Conservation (phyloP, 2,329 filamentous ascomycete species). For the Emericellopsis atlantica region DNA sequence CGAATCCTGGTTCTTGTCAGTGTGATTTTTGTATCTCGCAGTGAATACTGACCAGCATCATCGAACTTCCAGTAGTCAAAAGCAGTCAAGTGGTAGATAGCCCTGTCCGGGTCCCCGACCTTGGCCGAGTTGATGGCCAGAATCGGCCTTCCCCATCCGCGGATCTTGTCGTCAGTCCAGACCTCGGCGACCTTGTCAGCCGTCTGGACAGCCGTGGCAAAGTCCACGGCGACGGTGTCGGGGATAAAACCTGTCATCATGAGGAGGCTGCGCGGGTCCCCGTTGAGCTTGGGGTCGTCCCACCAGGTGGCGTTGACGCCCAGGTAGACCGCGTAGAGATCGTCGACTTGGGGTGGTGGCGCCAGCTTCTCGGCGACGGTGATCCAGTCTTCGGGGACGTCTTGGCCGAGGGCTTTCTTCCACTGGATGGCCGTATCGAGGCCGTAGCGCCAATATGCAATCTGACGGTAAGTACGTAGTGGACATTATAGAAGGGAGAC, state of each 20-base stretch:
- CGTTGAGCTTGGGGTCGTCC: constrained; percentile 18
- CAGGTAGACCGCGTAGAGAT: constrained; percentile 42
- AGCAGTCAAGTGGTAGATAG: constrained; percentile 25
- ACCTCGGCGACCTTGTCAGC: constrained; percentile 22
- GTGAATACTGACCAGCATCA: constrained; percentile 16
- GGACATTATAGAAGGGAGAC: too few species aligned
- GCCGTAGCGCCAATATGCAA: constrained; percentile 51
- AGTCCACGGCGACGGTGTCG: constrained; percentile 21
- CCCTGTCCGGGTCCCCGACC: constrained; percentile 25
- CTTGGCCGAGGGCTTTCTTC: constrained; percentile 32
- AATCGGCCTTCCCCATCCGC: constrained; percentile 32
- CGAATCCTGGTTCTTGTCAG: constrained; percentile 9
- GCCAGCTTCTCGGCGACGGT: constrained; percentile 38
- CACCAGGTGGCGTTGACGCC: constrained; percentile 32
- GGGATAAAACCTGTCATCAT: constrained; percentile 32
- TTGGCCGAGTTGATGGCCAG: constrained; percentile 30
- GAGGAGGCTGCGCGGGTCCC: constrained; percentile 30
- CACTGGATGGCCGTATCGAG: constrained; percentile 39
- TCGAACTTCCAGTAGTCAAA: constrained; percentile 28
- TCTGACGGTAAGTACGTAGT: too few species aligned
- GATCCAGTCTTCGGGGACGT: constrained; percentile 30
- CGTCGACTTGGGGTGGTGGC: constrained; percentile 33
- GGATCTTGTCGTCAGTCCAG: constrained; percentile 27
- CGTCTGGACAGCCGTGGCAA: constrained; percentile 19
- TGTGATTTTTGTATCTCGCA: background rate